phyloP scores from a whole-genome alignment of 1,139 yeast species.

The Hansenula lynferdii region DNA sequence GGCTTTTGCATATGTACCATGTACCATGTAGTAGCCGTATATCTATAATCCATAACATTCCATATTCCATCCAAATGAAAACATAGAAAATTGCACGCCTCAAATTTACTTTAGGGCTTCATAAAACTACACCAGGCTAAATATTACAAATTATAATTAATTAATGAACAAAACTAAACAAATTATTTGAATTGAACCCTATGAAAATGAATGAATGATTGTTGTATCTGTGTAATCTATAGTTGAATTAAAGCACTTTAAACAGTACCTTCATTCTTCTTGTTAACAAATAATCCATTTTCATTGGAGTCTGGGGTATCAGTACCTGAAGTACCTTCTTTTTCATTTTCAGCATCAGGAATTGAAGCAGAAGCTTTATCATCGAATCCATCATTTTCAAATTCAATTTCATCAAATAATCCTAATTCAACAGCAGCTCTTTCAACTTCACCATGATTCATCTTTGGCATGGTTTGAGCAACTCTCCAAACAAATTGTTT shows the following conservation, averaged over 20 bases:
- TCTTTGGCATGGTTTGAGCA: slow-evolving; percentile 2
- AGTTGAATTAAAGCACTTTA: neutral
- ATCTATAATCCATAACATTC: too few species aligned
- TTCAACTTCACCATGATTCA: slow-evolving; percentile 1
- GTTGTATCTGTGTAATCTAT: too few species aligned
- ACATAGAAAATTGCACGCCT: too few species aligned
- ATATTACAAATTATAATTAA: slow-evolving; percentile 1
- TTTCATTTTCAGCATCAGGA: slow-evolving; percentile 3
- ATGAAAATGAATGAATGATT: too few species aligned
- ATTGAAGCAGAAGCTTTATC: slow-evolving; percentile 2
- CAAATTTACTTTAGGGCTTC: too few species aligned
- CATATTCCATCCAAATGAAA: too few species aligned
- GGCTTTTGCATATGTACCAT: too few species aligned
- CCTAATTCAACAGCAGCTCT: slow-evolving; percentile 2
- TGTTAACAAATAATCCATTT: slow-evolving; percentile 1
- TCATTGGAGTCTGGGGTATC: slow-evolving; percentile 1
- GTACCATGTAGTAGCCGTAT: too few species aligned
- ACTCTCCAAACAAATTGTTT: slow-evolving; percentile 1
- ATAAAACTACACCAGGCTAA: too few species aligned
- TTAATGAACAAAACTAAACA: slow-evolving; percentile 1
- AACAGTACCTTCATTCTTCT: slow-evolving; percentile 1
- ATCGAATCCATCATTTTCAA: slow-evolving; percentile 1
- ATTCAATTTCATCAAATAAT: slow-evolving; percentile 2
- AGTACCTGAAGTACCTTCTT: slow-evolving; percentile 2
- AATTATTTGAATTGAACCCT: neutral